These are phyloP conservation scores for Logfia minima DNA, from an alignment of 129 eudicot genomes.

Conservation along the genomic window DNA sequence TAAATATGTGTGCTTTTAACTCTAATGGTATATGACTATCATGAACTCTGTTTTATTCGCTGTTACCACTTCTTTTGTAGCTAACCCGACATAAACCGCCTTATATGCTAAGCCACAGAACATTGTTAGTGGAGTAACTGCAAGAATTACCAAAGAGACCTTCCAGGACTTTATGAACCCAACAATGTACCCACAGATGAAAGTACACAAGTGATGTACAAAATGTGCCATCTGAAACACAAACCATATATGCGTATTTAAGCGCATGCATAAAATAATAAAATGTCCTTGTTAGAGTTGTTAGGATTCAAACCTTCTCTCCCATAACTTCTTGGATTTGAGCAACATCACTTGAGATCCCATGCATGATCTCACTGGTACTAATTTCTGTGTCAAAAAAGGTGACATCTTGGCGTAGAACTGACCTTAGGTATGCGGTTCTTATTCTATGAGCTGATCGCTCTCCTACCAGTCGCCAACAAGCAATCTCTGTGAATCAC, in stretches of 20 bases:
- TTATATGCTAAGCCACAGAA: conserved; percentile 79
- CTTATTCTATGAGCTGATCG: conserved; percentile 81
- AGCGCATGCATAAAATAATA: background rate
- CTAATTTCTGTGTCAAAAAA: conserved; percentile 71
- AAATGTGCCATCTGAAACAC: conserved; percentile 72
- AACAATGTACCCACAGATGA: conserved; percentile 64
- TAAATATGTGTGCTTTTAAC: background rate
- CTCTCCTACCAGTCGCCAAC: conserved; percentile 86
- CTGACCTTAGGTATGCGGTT: conserved; percentile 69
- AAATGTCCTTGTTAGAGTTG: background rate
- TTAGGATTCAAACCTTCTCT: conserved; percentile 53
- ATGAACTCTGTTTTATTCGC: background rate
- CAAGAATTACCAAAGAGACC: conserved; percentile 70
- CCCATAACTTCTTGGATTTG: conserved; percentile 95
- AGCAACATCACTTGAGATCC: conserved; percentile 89
- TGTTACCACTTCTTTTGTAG: conserved; percentile 78
- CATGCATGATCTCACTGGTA: conserved; percentile 87
- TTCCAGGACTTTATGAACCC: conserved; percentile 67
- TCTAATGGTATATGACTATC: background rate
- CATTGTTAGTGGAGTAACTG: conserved; percentile 85
- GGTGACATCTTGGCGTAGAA: conserved; percentile 68
- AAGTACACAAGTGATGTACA: conserved; percentile 75
- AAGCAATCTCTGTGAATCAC: conserved; percentile 58
- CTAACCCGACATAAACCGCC: conserved; percentile 74
- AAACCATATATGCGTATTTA: background rate